Conservation (phyloP, 768 basidiomycete species). For the Tephrocybe sp. region DNA sequence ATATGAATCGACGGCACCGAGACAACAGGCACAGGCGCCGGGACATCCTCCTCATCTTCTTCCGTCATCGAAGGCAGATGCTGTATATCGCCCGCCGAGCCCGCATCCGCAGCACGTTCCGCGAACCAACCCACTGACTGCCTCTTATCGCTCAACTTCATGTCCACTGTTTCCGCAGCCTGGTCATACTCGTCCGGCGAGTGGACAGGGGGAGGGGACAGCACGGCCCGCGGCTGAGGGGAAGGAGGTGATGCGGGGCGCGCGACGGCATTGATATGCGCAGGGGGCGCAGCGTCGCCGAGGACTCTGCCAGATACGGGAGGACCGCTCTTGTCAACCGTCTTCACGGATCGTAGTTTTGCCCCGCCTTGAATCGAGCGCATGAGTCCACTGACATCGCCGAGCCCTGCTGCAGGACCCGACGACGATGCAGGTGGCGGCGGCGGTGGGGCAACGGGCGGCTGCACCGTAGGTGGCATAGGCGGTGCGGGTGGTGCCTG, state of each 20-base stretch:
- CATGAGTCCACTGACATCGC: slow-evolving; percentile 68
- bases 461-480: slow-evolving; percentile 30
- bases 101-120: slow-evolving; percentile 77
- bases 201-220: slow-evolving; percentile 16
- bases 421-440: slow-evolving; percentile 33
- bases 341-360: slow-evolving; percentile 71
- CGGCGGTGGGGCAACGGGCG: slow-evolving; percentile 39
- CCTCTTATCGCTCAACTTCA: slow-evolving; percentile 40
- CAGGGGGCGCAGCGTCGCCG: slow-evolving; percentile 69
- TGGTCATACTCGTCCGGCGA: slow-evolving; percentile 14
- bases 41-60: slow-evolving; percentile 58
- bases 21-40: slow-evolving; percentile 35
- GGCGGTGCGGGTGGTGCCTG: slow-evolving; percentile 30
- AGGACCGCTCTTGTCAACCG: slow-evolving; percentile 80
- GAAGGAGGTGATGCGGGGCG: slow-evolving; percentile 42
- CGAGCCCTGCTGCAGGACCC: slow-evolving; percentile 32
- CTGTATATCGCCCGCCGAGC: slow-evolving; percentile 27
- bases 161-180: slow-evolving; percentile 31
- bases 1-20: slow-evolving; percentile 66
- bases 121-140: slow-evolving; percentile 93
- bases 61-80: slow-evolving; percentile 54
- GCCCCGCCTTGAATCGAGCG: slow-evolving; percentile 77
- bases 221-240: slow-evolving; percentile 10
- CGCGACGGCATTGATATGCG: slow-evolving; percentile 60
- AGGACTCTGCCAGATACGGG: slow-evolving; percentile 74